Conservation (phyloP, 108 stramenopile genomes). For the Nannochloropsis gaditana region DNA sequence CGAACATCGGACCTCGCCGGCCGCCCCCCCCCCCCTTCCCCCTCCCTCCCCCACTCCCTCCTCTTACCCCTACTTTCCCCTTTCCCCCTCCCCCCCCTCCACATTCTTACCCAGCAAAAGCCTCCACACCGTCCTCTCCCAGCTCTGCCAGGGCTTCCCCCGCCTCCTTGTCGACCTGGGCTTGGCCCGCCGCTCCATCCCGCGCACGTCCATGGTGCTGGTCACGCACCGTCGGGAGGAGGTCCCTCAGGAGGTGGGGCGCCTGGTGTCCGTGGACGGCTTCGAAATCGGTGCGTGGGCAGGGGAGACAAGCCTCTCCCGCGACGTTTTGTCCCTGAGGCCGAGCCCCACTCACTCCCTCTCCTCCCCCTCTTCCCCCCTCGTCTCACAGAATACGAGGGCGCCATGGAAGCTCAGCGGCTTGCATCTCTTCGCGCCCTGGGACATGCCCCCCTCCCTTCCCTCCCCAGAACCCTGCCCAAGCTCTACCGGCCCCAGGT, state of each 20-base stretch:
- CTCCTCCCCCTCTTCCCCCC: not conserved
- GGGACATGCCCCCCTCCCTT: not conserved
- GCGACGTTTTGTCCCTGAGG: not conserved
- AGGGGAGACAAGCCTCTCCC: not conserved
- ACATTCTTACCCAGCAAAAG: not conserved
- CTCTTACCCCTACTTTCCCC: not conserved
- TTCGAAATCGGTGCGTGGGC: not conserved
- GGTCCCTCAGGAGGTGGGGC: conserved; percentile 57
- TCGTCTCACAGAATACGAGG: not conserved
- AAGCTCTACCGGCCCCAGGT: conserved; percentile 16
- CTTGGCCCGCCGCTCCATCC: conserved; percentile 55
- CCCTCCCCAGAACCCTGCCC: conserved; percentile 7
- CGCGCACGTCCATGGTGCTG: conserved; percentile 61
- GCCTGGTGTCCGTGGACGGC: conserved; percentile 35
- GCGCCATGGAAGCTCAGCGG: not conserved
- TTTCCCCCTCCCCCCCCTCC: not conserved
- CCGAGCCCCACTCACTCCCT: not conserved
- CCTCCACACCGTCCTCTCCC: conserved; percentile 56
- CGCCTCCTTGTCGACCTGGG: conserved; percentile 65
- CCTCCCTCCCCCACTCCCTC: not conserved
- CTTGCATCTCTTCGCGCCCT: not conserved
- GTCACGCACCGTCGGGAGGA: conserved; percentile 67
- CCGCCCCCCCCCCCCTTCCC: not conserved
- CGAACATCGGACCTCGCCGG: not conserved
- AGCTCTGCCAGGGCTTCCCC: conserved; percentile 63